Percentiles rank a stretch among this genome's conserved stretches.
Evolutionary conservation across 371 early-diverging fungal species (phyloP).

Genomic region (Zopfochytrium polystomum): DNA sequence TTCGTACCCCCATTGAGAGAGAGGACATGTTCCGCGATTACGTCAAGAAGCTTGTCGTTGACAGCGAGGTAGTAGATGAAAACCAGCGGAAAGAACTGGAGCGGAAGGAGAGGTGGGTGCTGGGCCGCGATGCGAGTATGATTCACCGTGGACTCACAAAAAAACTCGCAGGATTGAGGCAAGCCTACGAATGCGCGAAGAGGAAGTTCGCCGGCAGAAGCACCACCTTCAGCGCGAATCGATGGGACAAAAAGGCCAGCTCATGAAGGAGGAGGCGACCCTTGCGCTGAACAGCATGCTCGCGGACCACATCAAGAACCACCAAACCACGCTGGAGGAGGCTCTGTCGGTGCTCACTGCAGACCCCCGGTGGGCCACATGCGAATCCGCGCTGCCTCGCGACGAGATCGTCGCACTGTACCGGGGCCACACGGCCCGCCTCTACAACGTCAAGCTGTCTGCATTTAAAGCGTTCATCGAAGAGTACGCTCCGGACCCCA

Average conservation of each 20-base stretch:
- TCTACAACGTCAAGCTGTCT: too few species aligned
- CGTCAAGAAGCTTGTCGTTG: conserved; percentile 40
- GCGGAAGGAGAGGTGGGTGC: conserved; percentile 32
- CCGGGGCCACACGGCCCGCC: too few species aligned
- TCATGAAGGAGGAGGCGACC: conserved; percentile 33
- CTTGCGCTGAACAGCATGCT: conserved; percentile 33
- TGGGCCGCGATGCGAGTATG: conserved; percentile 10
- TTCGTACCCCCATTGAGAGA: conserved; percentile 52
- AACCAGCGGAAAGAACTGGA: conserved; percentile 39
- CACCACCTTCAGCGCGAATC: conserved; percentile 25
- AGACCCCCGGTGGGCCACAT: too few species aligned
- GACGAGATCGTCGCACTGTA: too few species aligned
- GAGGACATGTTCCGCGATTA: conserved; percentile 66
- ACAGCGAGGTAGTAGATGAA: conserved; percentile 28
- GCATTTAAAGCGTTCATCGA: too few species aligned
- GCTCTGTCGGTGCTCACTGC: too few species aligned
- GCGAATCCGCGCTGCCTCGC: too few species aligned
- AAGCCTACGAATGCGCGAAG: conserved; percentile 45
- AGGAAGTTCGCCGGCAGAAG: conserved; percentile 39
- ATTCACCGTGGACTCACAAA: too few species aligned
- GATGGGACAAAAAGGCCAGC: conserved; percentile 14
- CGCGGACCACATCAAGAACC: conserved; percentile 38
- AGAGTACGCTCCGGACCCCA: too few species aligned
- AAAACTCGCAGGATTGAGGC: conserved; percentile 35
- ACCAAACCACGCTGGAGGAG: too few species aligned